Percentiles rank a stretch among this genome's conserved stretches.
phyloP scores from a whole-genome alignment of 345 rosid species.

The Sisymbrium altissimum region DNA sequence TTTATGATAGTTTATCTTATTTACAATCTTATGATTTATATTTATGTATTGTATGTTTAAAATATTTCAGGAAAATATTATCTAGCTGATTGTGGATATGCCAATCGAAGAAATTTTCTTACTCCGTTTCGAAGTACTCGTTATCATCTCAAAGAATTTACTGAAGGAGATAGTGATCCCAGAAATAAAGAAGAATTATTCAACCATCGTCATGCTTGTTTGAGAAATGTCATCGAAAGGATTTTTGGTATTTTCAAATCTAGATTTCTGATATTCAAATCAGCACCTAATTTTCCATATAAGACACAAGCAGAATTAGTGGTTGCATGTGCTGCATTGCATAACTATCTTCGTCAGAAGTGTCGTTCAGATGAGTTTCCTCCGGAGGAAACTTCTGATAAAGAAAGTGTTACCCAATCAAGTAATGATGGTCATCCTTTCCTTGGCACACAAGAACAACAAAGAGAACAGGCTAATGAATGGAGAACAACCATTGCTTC shows the following conservation, averaged over 20 bases:
- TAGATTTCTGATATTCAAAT: not conserved
- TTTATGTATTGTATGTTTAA: too few species aligned
- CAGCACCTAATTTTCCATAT: not conserved
- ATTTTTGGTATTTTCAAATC: not conserved
- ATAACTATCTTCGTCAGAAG: not conserved
- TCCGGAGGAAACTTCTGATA: not conserved
- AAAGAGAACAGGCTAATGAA: too few species aligned
- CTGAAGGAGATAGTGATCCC: too few species aligned
- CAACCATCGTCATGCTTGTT: not conserved
- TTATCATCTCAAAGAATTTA: too few species aligned
- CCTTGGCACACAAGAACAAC: too few species aligned
- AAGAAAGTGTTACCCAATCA: too few species aligned
- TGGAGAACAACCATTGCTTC: too few species aligned
- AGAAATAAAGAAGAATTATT: not conserved
- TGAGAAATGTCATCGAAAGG: not conserved
- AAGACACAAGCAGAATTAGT: not conserved
- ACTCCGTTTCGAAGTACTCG: not conserved
- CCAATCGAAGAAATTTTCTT: not conserved
- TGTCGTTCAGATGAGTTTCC: conserved; percentile 1
- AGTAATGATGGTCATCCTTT: too few species aligned
- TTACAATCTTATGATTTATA: not conserved
- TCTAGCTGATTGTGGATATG: not conserved
- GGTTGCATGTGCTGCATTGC: not conserved
- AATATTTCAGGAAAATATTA: not conserved
- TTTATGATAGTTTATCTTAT: not conserved